These are phyloP conservation scores for Fusarium sororula DNA, from an alignment of 2,329 filamentous ascomycete genomes.

Conservation along the genomic window DNA sequence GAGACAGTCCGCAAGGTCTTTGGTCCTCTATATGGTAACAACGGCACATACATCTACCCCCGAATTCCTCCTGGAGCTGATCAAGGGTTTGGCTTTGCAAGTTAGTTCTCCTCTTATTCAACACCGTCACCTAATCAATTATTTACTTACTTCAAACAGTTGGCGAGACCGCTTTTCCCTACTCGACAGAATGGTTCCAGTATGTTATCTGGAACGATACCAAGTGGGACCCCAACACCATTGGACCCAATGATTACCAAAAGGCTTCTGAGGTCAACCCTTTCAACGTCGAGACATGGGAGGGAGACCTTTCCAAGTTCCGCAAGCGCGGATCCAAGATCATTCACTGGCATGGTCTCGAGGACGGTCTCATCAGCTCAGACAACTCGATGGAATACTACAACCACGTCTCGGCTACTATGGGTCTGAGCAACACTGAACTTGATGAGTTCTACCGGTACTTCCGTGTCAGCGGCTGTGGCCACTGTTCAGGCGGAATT, in stretches of 20 bases:
- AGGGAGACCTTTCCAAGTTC: constrained; percentile 52
- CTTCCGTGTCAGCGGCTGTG: constrained; percentile 59
- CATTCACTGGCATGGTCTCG: constrained; percentile 56
- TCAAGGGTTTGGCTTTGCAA: constrained; percentile 40
- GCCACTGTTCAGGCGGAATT: constrained; percentile 58
- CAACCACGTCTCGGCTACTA: constrained; percentile 36
- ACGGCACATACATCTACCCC: constrained; percentile 43
- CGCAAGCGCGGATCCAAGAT: constrained; percentile 53
- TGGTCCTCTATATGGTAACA: constrained; percentile 32
- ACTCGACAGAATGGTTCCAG: constrained; percentile 45
- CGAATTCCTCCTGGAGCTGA: constrained; percentile 40
- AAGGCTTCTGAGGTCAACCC: constrained; percentile 40
- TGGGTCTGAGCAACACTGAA: constrained; percentile 41
- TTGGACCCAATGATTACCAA: constrained; percentile 53
- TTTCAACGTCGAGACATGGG: constrained; percentile 43
- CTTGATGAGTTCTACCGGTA: constrained; percentile 61
- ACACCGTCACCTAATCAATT: too few relatives aligned
- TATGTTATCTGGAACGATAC: constrained; percentile 54
- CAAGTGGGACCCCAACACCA: constrained; percentile 36
- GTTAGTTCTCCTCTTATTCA: too few relatives aligned
- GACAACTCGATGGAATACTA: constrained; percentile 43
- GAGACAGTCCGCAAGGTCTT: constrained; percentile 26
- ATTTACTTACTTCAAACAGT: too few relatives aligned
- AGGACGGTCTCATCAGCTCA: constrained; percentile 29
- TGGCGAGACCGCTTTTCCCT: too few relatives aligned